phyloP scores from a whole-genome alignment of 768 basidiomycete genomes.

The Nidularia pulvinata region DNA sequence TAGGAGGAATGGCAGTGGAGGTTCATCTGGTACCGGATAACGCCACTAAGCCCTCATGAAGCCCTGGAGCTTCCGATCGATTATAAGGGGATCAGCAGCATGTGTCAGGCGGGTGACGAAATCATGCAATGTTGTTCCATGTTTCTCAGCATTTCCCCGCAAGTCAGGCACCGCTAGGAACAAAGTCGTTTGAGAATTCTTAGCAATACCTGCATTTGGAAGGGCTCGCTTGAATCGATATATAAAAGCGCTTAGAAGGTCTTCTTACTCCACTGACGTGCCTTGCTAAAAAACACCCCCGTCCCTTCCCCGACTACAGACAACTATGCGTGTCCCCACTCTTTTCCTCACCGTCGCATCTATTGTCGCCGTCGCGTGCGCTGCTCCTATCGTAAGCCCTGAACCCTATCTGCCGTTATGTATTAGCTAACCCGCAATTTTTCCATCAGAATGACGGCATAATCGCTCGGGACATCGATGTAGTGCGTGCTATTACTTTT shows the following conservation, averaged over 20 bases:
- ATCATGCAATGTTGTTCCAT: neutral
- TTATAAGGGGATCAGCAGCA: neutral
- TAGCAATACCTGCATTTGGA: conserved; percentile 18
- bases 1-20: too few relatives aligned
- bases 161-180: conserved; percentile 17
- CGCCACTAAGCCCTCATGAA: too few relatives aligned
- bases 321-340: neutral
- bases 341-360: conserved; percentile 3
- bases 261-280: neutral
- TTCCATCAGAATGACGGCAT: conserved; percentile 10
- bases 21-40: too few relatives aligned
- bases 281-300: neutral
- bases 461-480: conserved; percentile 5
- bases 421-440: neutral
- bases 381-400: conserved; percentile 10
- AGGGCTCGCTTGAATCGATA: conserved; percentile 5
- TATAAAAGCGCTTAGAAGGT: neutral
- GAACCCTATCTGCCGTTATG: neutral
- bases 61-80: too few relatives aligned
- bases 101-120: neutral
- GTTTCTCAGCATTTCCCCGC: neutral
- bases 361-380: conserved; percentile 5
- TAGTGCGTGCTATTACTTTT: conserved; percentile 10
- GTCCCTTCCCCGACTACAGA: neutral
- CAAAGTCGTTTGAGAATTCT: conserved; percentile 11